phyloP scores from a whole-genome alignment of 805 yeast genomes.

The Debaryomyces castellii region DNA sequence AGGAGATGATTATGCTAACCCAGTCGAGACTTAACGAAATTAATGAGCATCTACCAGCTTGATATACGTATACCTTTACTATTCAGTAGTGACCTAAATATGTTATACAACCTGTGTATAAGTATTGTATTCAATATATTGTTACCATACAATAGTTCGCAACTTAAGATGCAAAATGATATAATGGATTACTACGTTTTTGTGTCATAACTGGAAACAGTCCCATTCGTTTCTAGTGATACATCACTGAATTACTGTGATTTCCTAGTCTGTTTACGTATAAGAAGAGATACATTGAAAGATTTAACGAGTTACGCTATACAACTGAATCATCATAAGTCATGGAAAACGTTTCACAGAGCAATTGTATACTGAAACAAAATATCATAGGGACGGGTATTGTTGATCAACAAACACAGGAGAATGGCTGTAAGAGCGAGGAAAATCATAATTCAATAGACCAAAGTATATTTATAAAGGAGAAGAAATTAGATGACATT shows the following conservation, averaged over 20 bases:
- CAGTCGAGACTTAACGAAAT: slow-evolving; percentile 41
- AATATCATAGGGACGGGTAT: background rate
- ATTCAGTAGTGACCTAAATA: background rate
- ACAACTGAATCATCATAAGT: background rate
- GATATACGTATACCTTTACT: background rate
- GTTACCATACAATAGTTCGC: background rate
- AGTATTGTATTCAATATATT: background rate
- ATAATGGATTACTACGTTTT: background rate
- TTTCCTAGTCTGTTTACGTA: background rate
- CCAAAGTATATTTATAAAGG: slow-evolving; percentile 11
- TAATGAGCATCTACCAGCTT: slow-evolving; percentile 7
- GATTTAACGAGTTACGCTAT: background rate
- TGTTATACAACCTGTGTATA: background rate
- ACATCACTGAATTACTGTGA: background rate
- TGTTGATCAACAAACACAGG: background rate
- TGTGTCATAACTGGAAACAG: background rate
- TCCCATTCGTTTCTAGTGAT: background rate
- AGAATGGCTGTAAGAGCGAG: background rate
- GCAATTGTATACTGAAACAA: background rate
- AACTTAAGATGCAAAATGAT: background rate
- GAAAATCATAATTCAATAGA: slow-evolving; percentile 4
- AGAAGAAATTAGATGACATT: slow-evolving; percentile 27
- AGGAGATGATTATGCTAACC: slow-evolving; percentile 46
- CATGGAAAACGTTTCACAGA: background rate
- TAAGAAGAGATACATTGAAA: background rate